Evolutionary conservation across 805 yeast genomes (phyloP), one percentile per base, ranked within the genome.

Genomic region (baker's yeast (Saccharomyces cerevisiae)): DNA sequence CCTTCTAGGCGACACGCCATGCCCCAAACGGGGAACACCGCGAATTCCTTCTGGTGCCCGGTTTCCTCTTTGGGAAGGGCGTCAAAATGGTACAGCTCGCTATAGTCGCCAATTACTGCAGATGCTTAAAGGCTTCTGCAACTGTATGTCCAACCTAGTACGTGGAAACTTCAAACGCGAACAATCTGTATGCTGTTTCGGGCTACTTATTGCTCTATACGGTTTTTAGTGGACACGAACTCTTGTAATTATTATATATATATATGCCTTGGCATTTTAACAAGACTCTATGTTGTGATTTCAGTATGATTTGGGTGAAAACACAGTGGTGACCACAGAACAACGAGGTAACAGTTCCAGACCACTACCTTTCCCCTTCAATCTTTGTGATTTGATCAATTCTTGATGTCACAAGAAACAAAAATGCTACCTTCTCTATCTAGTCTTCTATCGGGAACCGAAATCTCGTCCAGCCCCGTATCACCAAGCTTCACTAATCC

Each of bases 381-480:
- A 17, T 36, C 11, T 17, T 8, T 17, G 24, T 36, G 24, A 6
- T 17, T 17, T 8, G 43, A 36, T 17, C 43, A 21, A 36, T 36
- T 36, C 24, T 31, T 6, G 52, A 47, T 21, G 21, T n/a, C 28
- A 41, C 48, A 13, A 50, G 49, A 11, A 50, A 53, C 14, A 55
- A 55, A 53, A 26, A n/a, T 49, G 26, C 50, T 61, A 49, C 69
- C 69, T 13, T 63, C 69, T 3, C 49, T 65, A 47, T 57, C 68
- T 9, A 54, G 60, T 14, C 41, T 63, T 17, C 52, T 63, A 43
- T 55, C 53, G 22, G 48, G 47, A 11, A 57, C 53, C 4, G 53
- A 57, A 28, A 49, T 58, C 4, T 46, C 22, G 14, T 56, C 62
- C 2, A 62, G 57, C 27, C 58, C 63, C 17, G 51, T 57, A 30